A percentile compares a stretch with the other conserved stretches of the same genome.
Evolutionary conservation across 371 early-diverging fungal species (phyloP).

Genomic region (Phascolomyces articulosus): DNA sequence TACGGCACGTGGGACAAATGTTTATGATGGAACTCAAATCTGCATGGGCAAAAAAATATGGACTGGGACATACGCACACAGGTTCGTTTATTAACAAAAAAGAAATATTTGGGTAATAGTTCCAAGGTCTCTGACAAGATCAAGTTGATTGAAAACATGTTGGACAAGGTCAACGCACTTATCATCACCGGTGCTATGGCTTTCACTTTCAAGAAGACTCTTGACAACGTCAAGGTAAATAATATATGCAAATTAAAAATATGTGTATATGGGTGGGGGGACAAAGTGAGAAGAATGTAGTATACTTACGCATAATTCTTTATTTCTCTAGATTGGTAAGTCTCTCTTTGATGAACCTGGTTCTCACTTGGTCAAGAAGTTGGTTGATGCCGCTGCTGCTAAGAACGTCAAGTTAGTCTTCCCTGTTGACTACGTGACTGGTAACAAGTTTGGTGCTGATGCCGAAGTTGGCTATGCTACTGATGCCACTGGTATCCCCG

Average conservation of each 20-base stretch:
- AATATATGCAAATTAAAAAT: too few relatives aligned
- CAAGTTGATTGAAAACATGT: slow-evolving; percentile 94
- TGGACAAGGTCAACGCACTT: slow-evolving; percentile 89
- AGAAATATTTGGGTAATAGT: too few relatives aligned
- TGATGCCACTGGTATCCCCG: slow-evolving; percentile 88
- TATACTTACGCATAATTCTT: background rate
- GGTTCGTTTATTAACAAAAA: too few relatives aligned
- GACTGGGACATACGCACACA: too few relatives aligned
- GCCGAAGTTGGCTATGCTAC: slow-evolving; percentile 87
- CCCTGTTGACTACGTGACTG: slow-evolving; percentile 92
- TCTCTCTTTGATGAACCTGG: slow-evolving; percentile 94
- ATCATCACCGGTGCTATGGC: slow-evolving; percentile 99
- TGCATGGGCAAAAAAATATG: too few relatives aligned
- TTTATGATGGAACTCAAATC: background rate
- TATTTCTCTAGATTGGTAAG: slow-evolving; percentile 76
- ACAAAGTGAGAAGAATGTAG: too few relatives aligned
- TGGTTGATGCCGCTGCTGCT: slow-evolving; percentile 86
- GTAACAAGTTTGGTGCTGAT: slow-evolving; percentile 81
- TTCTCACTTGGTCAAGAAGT: slow-evolving; percentile 78
- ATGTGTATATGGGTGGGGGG: background rate
- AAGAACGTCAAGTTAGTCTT: slow-evolving; percentile 89
- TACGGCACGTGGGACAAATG: background rate
- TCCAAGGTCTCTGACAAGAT: slow-evolving; percentile 99
- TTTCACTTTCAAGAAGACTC: slow-evolving; percentile 96
- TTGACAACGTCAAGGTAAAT: slow-evolving; percentile 76